Evolutionary conservation across 345 rosid genomes (phyloP), one percentile per base, ranked within the genome.

Genomic region (Linum trigynum): DNA sequence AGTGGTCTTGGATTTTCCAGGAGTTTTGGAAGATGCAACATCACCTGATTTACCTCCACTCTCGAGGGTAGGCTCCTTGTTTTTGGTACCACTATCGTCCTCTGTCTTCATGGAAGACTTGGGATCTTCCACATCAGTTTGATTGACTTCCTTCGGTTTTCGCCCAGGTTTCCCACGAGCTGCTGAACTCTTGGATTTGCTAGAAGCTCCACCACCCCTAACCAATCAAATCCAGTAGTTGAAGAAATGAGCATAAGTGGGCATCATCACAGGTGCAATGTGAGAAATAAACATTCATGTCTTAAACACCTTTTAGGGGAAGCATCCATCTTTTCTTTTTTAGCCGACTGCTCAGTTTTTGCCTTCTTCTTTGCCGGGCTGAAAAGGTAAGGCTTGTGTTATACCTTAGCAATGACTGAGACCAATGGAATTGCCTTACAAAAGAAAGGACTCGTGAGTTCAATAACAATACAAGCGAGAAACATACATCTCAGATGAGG

Each of bases 331-430:
- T 86, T 86, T 39, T 71, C 69, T 72, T 80, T 82, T 78, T 81
- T 83, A 2, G 65, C 36, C 11, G 81, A 67, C 57, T 51, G 79
- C 37, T 75, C 81, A 32, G 77, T 71, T 80, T 83, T 89, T 14
- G 74, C 73, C 70, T 76, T 83, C 84, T 94, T 91, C 77, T 72
- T 87, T 70, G 39, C 79, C 17, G 90, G 92, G 71, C 99, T 95
- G 82, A 38, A 17, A 23, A 51, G 15, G 39, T 61, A 61, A 5
- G 51, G 32, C 32, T 40, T 4, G 7, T 5, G 39, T 2, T 35
- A 16, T 15, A 10, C 23, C 36, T 16, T 8, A 2, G 23, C n/a
- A 61, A 8, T 38, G 32, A 23, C 32, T 23, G 32, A 39, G 41
- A 43, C 5, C 40, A 2, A 39, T 62, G 8, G 36, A 23, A 15